Evolutionary conservation across 768 basidiomycete genomes (phyloP), one percentile per base, ranked within the genome.

Genomic region (Tricholoma sp.): DNA sequence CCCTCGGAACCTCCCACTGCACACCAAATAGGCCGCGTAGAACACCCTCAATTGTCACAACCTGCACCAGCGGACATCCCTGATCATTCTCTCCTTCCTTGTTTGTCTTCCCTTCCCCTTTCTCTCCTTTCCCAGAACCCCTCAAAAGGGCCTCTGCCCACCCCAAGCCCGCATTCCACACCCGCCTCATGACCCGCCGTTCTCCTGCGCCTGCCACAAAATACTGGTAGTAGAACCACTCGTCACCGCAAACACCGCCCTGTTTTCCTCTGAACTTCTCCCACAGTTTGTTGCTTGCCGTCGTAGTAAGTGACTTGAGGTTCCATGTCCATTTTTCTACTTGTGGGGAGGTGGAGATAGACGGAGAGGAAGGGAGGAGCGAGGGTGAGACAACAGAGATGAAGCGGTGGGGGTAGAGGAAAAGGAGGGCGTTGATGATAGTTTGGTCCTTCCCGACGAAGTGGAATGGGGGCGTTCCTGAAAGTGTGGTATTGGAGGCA

Each of bases 401-500:
- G 63, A 83, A 69, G 17, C 76, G 75, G 3, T 70, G 63, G 1
- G 82, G 77, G 64, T 74, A 74, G 41, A 81, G 74, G 31, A 78
- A 58, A 55, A 80, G 61, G 50, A 80, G 63, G 1, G 75, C 66
- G 59, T 79, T 83, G 63, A 83, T 77, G 33, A 85, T 57, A 0
- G 77, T 77, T 63, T 84, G 80, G 65, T 84, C 83, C 61, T 82
- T 82, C 8, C 82, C 81, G 15, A 82, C 79, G 60, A 84, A 84
- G 36, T 66, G 61, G 42, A 66, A 66, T 5, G 57, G 57, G 6
- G 59, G 49, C 12, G 6, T 1, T 6, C 7, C 12, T 15, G 42
- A 10, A 20, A 44, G 18, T 9, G 24, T 39, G 6, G 37, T n/a
- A 32, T 47, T 42, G 10, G 56, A 11, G 13, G 31, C 29, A 20